A percentile compares a stretch with the other conserved stretches of the same genome.
These are phyloP conservation scores for Mortierella sp. DNA, from an alignment of 371 early-diverging fungal species.

Conservation along the genomic window DNA sequence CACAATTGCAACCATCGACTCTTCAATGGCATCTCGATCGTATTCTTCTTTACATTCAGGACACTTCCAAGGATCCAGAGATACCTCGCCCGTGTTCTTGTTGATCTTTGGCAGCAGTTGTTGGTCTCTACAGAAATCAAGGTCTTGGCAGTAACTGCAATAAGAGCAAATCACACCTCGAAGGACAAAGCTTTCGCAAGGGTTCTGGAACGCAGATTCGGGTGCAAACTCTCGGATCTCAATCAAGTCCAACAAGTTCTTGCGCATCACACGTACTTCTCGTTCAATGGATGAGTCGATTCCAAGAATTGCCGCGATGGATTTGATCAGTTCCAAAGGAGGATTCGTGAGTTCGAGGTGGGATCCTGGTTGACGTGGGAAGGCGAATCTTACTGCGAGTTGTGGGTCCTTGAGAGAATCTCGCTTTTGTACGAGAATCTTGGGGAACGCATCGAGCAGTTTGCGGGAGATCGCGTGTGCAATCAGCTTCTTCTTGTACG, in stretches of 20 bases:
- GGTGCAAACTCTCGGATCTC: conserved; percentile 84
- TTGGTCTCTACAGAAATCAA: conserved; percentile 91
- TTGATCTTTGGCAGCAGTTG: conserved; percentile 68
- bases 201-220: conserved; percentile 81
- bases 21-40: conserved; percentile 81
- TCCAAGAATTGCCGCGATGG: conserved; percentile 68
- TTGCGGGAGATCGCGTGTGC: conserved; percentile 63
- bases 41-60: conserved; percentile 81
- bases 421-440: conserved; percentile 36
- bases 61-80: conserved; percentile 70
- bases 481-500: conserved; percentile 61
- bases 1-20: conserved; percentile 84
- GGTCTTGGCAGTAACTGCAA: conserved; percentile 86
- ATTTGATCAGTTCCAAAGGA: conserved; percentile 77
- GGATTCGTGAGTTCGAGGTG: conserved; percentile 66
- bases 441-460: conserved; percentile 62
- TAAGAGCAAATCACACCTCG: conserved; percentile 88
- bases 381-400: conserved; percentile 56
- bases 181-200: conserved; percentile 82
- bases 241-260: conserved; percentile 80
- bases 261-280: conserved; percentile 76
- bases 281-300: conserved; percentile 77
- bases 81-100: conserved; percentile 60
- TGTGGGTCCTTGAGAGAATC: conserved; percentile 53
- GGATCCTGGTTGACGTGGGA: conserved; percentile 81